Evolutionary conservation across 257 asterid genomes (phyloP).

Genomic region (Knoxia roxburghii): DNA sequence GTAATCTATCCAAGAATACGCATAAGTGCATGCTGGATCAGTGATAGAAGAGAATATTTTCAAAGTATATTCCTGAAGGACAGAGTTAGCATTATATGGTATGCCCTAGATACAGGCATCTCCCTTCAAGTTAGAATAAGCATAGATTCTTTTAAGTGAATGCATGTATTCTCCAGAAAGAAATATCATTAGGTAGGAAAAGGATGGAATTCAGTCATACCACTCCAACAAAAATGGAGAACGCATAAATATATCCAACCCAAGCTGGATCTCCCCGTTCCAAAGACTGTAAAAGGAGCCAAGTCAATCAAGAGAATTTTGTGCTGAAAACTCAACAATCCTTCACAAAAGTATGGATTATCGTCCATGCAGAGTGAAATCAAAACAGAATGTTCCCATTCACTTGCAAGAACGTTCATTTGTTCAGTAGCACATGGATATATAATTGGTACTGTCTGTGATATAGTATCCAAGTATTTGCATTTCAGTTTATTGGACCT

Average conservation of each 20-base stretch:
- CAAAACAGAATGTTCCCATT: not conserved
- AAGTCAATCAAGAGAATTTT: conserved; percentile 20
- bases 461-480: not conserved
- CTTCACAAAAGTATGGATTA: not conserved
- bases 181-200: not conserved
- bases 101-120: not conserved
- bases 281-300: conserved; percentile 60
- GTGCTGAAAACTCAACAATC: conserved; percentile 1
- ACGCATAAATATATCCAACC: conserved; percentile 84
- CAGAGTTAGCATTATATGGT: not conserved
- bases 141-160: no score
- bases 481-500: not conserved
- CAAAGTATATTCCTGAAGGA: not conserved
- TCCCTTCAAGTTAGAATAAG: not conserved
- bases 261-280: conserved; percentile 72
- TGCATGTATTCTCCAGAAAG: not conserved
- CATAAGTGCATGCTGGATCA: not conserved
- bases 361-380: not conserved
- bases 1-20: not conserved
- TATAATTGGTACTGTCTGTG: not conserved
- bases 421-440: not conserved
- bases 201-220: conserved; percentile 39
- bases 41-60: not conserved
- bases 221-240: conserved; percentile 77
- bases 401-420: not conserved